Percentiles rank a stretch among this genome's conserved stretches.
phyloP scores from a whole-genome alignment of 805 yeast species.

The Metschnikowia lachancei region DNA sequence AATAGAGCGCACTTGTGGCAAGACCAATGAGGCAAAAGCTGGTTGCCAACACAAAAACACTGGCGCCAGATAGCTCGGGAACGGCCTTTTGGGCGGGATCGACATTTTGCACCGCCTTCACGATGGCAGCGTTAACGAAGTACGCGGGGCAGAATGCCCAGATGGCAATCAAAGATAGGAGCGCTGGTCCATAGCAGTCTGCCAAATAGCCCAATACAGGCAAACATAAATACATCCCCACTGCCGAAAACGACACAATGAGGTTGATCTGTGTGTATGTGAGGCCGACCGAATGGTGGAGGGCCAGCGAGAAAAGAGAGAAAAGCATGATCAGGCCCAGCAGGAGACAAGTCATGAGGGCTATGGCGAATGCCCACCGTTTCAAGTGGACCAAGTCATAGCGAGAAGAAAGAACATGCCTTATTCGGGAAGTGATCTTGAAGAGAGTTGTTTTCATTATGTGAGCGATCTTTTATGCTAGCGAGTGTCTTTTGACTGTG shows the following conservation, averaged over 20 bases:
- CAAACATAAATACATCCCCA: conserved; percentile 82
- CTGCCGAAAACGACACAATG: conserved; percentile 67
- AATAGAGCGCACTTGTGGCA: conserved; percentile 71
- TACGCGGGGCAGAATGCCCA: conserved; percentile 69
- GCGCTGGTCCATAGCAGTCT: conserved; percentile 80
- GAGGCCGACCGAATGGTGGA: conserved; percentile 57
- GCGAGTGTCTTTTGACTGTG: not conserved
- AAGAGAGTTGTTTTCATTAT: conserved; percentile 20
- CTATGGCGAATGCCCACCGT: conserved; percentile 50
- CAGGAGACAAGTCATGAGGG: conserved; percentile 64
- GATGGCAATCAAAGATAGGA: conserved; percentile 60
- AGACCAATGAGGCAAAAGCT: conserved; percentile 62
- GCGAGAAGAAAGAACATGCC: conserved; percentile 40
- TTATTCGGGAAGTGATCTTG: conserved; percentile 42
- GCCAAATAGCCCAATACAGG: conserved; percentile 81
- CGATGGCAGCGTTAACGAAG: conserved; percentile 33
- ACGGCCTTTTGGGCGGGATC: not conserved
- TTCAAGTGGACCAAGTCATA: conserved; percentile 45
- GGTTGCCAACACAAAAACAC: conserved; percentile 38
- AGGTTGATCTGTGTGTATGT: conserved; percentile 64
- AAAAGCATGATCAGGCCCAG: conserved; percentile 83
- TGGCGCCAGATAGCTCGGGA: conserved; percentile 31
- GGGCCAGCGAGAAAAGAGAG: conserved; percentile 71
- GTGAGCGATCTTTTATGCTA: not conserved
- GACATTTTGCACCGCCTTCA: conserved; percentile 12